Evolutionary conservation across 2,329 filamentous ascomycete genomes (phyloP), one percentile per base, ranked within the genome.

Genomic region (Colletotrichum incanum): DNA sequence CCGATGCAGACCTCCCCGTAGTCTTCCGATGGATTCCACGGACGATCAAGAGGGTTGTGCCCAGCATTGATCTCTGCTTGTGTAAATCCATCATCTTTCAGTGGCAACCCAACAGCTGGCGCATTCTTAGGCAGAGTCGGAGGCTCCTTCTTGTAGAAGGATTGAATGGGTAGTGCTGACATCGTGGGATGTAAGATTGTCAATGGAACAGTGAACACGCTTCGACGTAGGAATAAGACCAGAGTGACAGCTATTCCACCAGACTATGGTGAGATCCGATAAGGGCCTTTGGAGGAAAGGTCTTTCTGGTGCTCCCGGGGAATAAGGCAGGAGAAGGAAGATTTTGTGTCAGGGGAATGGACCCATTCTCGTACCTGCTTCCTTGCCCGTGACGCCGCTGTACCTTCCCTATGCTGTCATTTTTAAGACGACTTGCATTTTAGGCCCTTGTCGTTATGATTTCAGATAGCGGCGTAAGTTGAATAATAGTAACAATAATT

Each of bases 71-170:
- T 73, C 74, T 89, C 87, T 23, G 81, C 79, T 18, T 81, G 73
- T 3, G 86, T 89, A 79, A 90, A 91, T 39, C 88, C 88, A 79
- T 90, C 87, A 47, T 86, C 84, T 18, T 9, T 37, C 20, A 3
- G 14, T 41, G 26, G 31, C 39, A 2, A 65, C 47, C 54, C 73
- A 67, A 50, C 78, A 76, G 26, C 50, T 54, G 37, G 14, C 47
- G 26, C 52, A 58, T 18, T n/a, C 23, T 63, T 26, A 5, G 26
- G 47, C 0, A 64, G 54, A 16, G 65, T 62, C 5, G 77, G 23
- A 14, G 45, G 39, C 52, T 81, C 79, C 49, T 76, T 77, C 26
- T 77, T 76, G 61, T 79, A 82, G 71, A 82, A 83, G 5, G 80
- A 76, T 41, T 82, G 79, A 23, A 82, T 82, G 1, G 81, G 81